Evolutionary conservation across 768 basidiomycete species (phyloP).

Genomic region (Hysterangium stoloniferum): DNA sequence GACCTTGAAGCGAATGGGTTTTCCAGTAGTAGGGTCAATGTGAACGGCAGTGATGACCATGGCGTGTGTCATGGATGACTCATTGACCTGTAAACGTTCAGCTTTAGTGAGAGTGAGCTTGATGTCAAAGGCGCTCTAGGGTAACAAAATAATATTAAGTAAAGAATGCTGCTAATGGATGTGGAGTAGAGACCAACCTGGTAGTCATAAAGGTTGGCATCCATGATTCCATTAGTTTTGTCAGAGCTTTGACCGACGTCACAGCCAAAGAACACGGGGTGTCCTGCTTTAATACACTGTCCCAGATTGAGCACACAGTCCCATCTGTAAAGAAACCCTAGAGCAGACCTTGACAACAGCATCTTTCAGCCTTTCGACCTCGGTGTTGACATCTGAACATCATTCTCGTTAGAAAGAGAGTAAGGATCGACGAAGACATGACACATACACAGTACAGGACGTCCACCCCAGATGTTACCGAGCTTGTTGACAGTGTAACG

Average conservation of each 20-base stretch:
- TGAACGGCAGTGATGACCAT: conserved; percentile 95
- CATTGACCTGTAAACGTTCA: conserved; percentile 71
- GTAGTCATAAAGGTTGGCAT: conserved; percentile 72
- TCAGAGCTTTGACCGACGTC: conserved; percentile 89
- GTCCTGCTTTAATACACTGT: conserved; percentile 74
- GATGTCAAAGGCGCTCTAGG: conserved; percentile 76
- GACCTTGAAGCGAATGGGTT: conserved; percentile 86
- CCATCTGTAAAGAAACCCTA: not conserved
- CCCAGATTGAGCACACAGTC: not conserved
- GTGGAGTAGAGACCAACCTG: conserved; percentile 39
- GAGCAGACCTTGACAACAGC: conserved; percentile 59
- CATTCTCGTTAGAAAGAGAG: conserved; percentile 3
- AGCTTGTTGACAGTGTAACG: conserved; percentile 90
- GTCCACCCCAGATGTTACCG: conserved; percentile 86
- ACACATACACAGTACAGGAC: conserved; percentile 71
- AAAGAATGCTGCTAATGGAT: not conserved
- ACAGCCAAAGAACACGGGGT: conserved; percentile 93
- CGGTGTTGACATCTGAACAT: conserved; percentile 76
- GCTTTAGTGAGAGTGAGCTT: conserved; percentile 76
- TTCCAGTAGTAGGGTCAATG: conserved; percentile 58
- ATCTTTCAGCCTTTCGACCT: conserved; percentile 72
- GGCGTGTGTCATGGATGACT: conserved; percentile 91
- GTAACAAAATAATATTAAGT: not conserved
- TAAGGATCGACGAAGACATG: not conserved
- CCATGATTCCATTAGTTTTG: conserved; percentile 72